Conservation (phyloP, 2,329 filamentous ascomycete species). For the Fonsecaea erecta region DNA sequence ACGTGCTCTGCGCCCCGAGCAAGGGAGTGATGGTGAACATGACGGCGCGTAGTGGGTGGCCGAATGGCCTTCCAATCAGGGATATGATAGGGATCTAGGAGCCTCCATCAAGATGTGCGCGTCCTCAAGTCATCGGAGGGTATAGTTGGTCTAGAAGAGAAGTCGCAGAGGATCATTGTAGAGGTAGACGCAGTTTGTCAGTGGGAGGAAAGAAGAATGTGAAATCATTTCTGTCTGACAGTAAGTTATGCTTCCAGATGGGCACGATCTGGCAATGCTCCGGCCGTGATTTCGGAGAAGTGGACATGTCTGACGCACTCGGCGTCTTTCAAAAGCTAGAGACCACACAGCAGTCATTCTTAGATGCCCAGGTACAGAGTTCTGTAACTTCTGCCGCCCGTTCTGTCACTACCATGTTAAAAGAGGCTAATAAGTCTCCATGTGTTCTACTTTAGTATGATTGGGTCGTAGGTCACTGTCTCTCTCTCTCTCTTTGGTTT, state of each 20-base stretch:
- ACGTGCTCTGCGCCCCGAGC: slow-evolving; percentile 80
- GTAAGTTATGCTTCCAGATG: not conserved
- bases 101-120: slow-evolving; percentile 15
- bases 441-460: no score
- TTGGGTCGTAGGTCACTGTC: not conserved
- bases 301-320: not conserved
- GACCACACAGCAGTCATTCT: not conserved
- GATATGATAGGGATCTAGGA: not conserved
- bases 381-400: not conserved
- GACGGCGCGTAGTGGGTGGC: slow-evolving; percentile 5
- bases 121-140: not conserved
- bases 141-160: not conserved
- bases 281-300: not conserved
- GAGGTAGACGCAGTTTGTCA: not conserved
- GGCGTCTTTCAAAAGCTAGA: not conserved
- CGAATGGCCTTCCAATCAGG: not conserved
- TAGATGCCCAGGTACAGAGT: not conserved
- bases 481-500: no score
- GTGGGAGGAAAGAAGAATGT: not conserved
- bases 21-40: slow-evolving; percentile 98
- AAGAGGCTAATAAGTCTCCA: not conserved
- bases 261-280: not conserved
- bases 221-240: not conserved
- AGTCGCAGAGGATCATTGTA: not conserved
- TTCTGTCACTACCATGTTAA: not conserved